Evolutionary conservation across 129 eudicot genomes (phyloP), one percentile per base, ranked within the genome.

Genomic region (Smallanthus sonchifolius): DNA sequence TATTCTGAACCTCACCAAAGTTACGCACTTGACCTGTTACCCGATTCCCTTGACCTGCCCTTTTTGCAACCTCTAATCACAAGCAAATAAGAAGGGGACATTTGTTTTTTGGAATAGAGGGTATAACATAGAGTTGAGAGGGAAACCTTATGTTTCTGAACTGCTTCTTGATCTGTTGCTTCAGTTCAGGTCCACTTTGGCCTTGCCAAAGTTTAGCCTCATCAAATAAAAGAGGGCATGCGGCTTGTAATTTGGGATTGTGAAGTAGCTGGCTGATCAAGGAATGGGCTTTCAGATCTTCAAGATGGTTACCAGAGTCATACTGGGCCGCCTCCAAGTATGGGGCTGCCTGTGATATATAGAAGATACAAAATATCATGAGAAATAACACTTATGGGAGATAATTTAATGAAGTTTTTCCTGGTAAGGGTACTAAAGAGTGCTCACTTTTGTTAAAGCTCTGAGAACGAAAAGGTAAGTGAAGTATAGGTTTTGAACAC

Each of bases 151-250:
- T 92, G 69, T 92, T 89, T 74, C 87, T 84, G 70, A 92, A 87
- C 67, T 92, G 93, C 80, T 83, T 89, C 48, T 92, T 96, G 69
- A 89, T 92, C 77, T 92, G 92, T 81, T 82, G 95, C 83, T 82
- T 92, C 38, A 89, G 77, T 66, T 92, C 96, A 30, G 98, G 98
- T 30, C 98, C 98, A 83, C 89, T 86, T 77, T 86, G 90, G 39
- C 96, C 98, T 78, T 92, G 88, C 98, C 98, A 92, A 57, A 92
- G 68, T 71, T 92, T 89, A 48, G 96, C 96, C 80, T 92, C 98
- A 78, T 92, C 98, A 70, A 89, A 92, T 5, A 96, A 95, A 79
- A 92, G 86, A 56, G 98, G 96, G 70, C 98, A 92, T 77, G 98
- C 98, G 81, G 95, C 82, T 68, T 83, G 95, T 24, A 92, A 81